A percentile compares a stretch with the other conserved stretches of the same genome.
These are phyloP conservation scores for Bauhinia variegata DNA, from an alignment of 306 rosid species.

Conservation along the genomic window DNA sequence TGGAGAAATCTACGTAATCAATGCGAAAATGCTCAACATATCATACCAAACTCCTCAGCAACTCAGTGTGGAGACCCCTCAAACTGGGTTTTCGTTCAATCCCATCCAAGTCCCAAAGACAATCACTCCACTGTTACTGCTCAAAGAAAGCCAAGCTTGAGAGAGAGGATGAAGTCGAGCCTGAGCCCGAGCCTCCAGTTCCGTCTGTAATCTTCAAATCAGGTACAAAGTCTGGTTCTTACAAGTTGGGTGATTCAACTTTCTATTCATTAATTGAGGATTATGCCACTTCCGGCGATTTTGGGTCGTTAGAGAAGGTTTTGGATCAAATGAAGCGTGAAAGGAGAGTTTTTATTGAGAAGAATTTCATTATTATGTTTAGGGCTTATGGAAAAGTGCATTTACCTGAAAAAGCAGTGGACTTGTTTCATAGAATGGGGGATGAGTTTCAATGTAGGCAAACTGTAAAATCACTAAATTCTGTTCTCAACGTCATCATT, in stretches of 20 bases:
- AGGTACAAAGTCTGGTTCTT: slow-evolving; percentile 65
- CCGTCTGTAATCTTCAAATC: slow-evolving; percentile 63
- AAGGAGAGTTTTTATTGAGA: slow-evolving; percentile 63
- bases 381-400: slow-evolving; percentile 88
- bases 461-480: slow-evolving; percentile 79
- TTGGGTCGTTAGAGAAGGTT: slow-evolving; percentile 60
- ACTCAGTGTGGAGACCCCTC: slow-evolving; percentile 32
- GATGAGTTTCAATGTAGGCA: slow-evolving; percentile 73
- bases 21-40: slow-evolving; percentile 57
- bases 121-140: slow-evolving; percentile 29
- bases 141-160: slow-evolving; percentile 32
- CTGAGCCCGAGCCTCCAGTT: slow-evolving; percentile 46
- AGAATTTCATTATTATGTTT: slow-evolving; percentile 63
- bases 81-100: slow-evolving; percentile 28
- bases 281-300: slow-evolving; percentile 61
- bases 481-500: slow-evolving; percentile 85
- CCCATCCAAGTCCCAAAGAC: slow-evolving; percentile 35
- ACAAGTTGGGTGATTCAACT: slow-evolving; percentile 74
- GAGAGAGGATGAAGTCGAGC: slow-evolving; percentile 29
- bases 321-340: slow-evolving; percentile 70
- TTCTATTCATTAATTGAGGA: slow-evolving; percentile 72
- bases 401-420: slow-evolving; percentile 70
- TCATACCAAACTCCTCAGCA: slow-evolving; percentile 43
- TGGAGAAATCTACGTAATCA: slow-evolving; percentile 2
- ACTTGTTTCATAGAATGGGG: slow-evolving; percentile 76